Conservation (phyloP, 2,329 filamentous ascomycete species). For the Dactylellina drechsleri region DNA sequence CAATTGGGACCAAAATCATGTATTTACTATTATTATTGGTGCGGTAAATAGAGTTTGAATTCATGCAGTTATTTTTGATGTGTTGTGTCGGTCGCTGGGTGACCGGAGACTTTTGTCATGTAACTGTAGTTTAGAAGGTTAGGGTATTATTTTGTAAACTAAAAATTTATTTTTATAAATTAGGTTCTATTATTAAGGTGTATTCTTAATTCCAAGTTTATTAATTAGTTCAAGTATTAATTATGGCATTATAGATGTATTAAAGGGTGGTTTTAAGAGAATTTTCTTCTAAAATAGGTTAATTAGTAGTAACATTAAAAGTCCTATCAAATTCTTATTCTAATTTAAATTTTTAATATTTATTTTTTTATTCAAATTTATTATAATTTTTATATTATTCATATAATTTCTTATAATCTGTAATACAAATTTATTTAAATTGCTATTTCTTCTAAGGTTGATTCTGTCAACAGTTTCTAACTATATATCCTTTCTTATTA, state of each 20-base stretch:
- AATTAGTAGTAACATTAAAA: slow-evolving; percentile 2
- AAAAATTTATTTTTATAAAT: no score
- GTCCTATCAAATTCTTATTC: neutral
- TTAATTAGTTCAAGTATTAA: neutral
- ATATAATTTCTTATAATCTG: neutral
- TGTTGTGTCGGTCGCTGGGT: no score
- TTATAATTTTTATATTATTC: neutral
- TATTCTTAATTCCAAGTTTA: no score
- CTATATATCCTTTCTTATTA: neutral
- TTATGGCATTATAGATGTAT: neutral
- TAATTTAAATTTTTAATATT: neutral
- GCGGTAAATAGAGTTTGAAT: no score
- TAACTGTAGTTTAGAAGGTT: no score
- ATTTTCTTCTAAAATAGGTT: neutral
- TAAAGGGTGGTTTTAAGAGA: neutral
- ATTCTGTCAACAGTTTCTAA: neutral
- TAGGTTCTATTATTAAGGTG: no score
- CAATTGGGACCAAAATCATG: no score
- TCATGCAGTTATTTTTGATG: no score
- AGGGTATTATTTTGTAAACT: no score
- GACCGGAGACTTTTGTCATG: neutral
- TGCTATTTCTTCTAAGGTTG: no score
- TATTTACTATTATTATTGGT: no score
- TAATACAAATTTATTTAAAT: neutral
- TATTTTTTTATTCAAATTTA: neutral